Base-by-base conservation (phyloP, 1,284 basidiomycete species). In the Apiotrichum mycotoxinovorans region DNA sequence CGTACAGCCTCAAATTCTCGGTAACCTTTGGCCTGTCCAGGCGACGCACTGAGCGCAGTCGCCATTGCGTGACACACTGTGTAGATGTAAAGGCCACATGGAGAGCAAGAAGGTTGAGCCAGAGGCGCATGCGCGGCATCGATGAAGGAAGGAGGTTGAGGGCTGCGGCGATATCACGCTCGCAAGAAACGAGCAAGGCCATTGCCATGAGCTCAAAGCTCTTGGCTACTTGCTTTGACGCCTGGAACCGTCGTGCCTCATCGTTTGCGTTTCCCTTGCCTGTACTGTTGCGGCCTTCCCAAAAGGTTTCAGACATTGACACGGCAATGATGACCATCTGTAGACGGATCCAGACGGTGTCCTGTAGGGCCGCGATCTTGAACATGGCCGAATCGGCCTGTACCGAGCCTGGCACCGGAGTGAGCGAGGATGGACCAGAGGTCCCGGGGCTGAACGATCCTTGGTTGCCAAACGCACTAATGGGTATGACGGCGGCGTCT, bases 351-450 rank as follows among this genome's bases (percentile, higher is more conserved):
- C 79, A 71, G 51, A 84, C 68, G 8, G 79, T 76, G 1, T 72
- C 57, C 78, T 80, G 82, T 61, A 83, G 79, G 0, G 82, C 82
- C 65, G 85, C 83, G 15, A 83, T 79, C 23, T 79, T 66, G 70
- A 81, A 83, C 75, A 17, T 83, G 84, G 30, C 78, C 80, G 0
- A 81, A 79, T 56, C 81, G 80, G 0, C 83, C 83, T n/a, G 83
- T 74, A 37, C 79, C 77, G 59, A 78, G 73, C 43, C 72, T 78
- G 3, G 83, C 83, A 44, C 78, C 69, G 3, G 74, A 71, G 75
- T 84, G 4, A 15, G 35, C 35, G n/a, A n/a, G n/a, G n/a, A n/a
- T n/a, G n/a, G n/a, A n/a, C n/a, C n/a, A n/a, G 35, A 4, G 35
- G 35, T 9, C 35, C 14, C 35, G 4, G 17, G 17, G 8, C 17